phyloP scores from a whole-genome alignment of 345 rosid species.

The Citrus reticulata region DNA sequence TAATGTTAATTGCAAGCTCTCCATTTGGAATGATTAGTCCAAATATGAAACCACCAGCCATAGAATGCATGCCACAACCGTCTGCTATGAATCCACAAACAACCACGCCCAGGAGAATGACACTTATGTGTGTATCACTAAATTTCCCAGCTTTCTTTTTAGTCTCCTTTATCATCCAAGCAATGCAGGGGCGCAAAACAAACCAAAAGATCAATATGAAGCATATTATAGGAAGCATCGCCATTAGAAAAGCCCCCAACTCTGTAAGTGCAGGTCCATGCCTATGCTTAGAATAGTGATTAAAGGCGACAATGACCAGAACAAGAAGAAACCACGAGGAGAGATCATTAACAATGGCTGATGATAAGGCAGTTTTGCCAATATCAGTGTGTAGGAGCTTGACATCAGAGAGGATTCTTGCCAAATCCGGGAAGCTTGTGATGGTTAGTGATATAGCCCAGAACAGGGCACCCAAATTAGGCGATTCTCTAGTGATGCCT shows the following conservation, averaged over 20 bases:
- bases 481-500: background rate
- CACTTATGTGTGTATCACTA: conserved; percentile 38
- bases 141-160: conserved; percentile 19
- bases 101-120: conserved; percentile 37
- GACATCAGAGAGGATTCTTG: conserved; percentile 52
- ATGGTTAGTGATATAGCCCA: conserved; percentile 46
- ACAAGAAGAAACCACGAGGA: conserved; percentile 50
- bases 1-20: conserved; percentile 28
- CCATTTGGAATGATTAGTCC: conserved; percentile 60
- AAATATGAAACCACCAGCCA: conserved; percentile 60
- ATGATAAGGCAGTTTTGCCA: conserved; percentile 48
- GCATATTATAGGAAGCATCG: conserved; percentile 4
- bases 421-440: conserved; percentile 69
- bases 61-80: conserved; percentile 43
- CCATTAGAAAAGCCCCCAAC: background rate
- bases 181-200: conserved; percentile 41
- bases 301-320: conserved; percentile 12
- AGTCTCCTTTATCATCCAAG: conserved; percentile 28
- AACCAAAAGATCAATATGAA: conserved; percentile 34
- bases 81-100: conserved; percentile 48
- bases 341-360: conserved; percentile 46
- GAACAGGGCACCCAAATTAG: conserved; percentile 21
- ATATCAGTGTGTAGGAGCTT: conserved; percentile 68
- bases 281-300: background rate
- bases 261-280: background rate